These are phyloP conservation scores for Paxillus rubicundulus DNA, from an alignment of 768 basidiomycete genomes.

Conservation along the genomic window DNA sequence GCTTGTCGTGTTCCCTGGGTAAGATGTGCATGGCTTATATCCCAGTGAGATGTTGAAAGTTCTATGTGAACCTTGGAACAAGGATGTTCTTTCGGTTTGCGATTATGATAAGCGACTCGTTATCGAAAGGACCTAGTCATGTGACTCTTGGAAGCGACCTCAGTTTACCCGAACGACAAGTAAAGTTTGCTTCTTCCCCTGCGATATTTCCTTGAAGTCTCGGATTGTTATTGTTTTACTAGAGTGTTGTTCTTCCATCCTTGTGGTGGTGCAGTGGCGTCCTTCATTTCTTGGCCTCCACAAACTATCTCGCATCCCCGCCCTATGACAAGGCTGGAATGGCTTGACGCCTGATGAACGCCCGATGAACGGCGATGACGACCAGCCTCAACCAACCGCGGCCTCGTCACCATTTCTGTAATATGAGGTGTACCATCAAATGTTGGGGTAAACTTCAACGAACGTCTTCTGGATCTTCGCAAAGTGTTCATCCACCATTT, in stretches of 20 bases:
- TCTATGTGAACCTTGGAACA: neutral
- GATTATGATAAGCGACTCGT: constrained; percentile 7
- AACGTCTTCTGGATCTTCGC: neutral
- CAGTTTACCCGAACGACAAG: neutral
- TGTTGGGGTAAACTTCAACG: constrained; percentile 1
- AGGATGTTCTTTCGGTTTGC: neutral
- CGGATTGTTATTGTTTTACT: neutral
- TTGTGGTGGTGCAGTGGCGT: neutral
- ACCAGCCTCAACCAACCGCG: too few species aligned
- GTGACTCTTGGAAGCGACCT: neutral
- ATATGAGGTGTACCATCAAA: constrained; percentile 1
- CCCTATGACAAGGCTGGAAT: neutral
- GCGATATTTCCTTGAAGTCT: neutral
- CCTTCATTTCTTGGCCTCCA: too few species aligned
- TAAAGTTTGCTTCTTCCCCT: neutral
- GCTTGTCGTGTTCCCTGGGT: constrained; percentile 73
- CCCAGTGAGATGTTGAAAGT: neutral
- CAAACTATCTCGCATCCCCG: too few species aligned
- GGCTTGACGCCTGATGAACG: neutral
- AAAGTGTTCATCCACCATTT: constrained; percentile 7
- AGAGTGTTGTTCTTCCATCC: neutral
- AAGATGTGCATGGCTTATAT: constrained; percentile 57
- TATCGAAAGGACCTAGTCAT: neutral
- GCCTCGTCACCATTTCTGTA: constrained; percentile 21
- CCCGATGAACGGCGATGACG: neutral